Evolutionary conservation across 352 stramenopile genomes (phyloP).

Genomic region (Thalassiosira exigua): DNA sequence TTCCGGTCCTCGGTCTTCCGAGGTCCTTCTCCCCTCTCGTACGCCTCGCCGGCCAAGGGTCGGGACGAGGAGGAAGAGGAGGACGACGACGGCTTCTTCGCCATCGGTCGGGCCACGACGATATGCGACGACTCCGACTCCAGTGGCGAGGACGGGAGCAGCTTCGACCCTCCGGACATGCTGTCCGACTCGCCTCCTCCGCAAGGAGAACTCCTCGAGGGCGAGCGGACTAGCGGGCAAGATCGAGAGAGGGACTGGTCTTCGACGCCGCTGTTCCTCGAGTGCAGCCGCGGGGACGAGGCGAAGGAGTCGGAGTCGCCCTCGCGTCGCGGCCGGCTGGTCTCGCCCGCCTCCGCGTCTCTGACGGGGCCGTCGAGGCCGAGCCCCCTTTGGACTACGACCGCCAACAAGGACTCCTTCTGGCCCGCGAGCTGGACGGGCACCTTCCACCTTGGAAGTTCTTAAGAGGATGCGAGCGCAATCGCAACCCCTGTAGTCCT

Average conservation of each 20-base stretch:
- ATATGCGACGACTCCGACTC: conserved; percentile 35
- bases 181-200: not conserved
- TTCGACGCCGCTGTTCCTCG: not conserved
- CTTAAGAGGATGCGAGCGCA: too few relatives aligned
- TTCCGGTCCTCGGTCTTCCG: conserved; percentile 18
- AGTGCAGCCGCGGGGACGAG: not conserved
- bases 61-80: conserved; percentile 7
- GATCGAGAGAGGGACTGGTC: not conserved
- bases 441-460: conserved; percentile 13
- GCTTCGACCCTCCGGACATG: conserved; percentile 25
- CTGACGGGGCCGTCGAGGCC: not conserved
- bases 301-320: not conserved
- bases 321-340: conserved; percentile 1
- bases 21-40: not conserved
- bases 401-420: conserved; percentile 8
- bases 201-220: conserved; percentile 8
- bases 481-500: too few relatives aligned
- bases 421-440: conserved; percentile 4
- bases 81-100: conserved; percentile 14
- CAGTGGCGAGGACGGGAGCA: not conserved
- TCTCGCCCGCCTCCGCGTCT: conserved; percentile 4
- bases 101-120: conserved; percentile 30
- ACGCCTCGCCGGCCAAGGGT: not conserved
- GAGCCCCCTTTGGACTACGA: conserved; percentile 18
- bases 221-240: not conserved